Conservation (phyloP, 2,329 filamentous ascomycete species). For the Cladosporium austrohemisphaericum region DNA sequence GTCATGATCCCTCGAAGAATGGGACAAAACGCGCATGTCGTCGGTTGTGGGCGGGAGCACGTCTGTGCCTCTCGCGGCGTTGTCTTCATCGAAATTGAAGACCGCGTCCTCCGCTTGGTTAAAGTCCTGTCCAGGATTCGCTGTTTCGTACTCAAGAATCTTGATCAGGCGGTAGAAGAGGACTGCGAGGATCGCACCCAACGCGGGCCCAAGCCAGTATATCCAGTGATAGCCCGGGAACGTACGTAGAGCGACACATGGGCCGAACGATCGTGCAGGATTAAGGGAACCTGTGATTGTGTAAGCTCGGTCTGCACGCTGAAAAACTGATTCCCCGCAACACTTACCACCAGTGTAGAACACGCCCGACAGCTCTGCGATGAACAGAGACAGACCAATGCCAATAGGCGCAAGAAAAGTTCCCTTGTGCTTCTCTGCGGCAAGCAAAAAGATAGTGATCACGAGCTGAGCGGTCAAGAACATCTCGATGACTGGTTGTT, state of each 20-base stretch:
- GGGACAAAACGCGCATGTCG: conserved; percentile 6
- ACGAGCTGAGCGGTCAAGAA: conserved; percentile 48
- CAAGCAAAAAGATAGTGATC: conserved; percentile 47
- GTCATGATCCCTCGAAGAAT: background rate
- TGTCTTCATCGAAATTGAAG: conserved; percentile 36
- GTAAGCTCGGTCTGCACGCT: background rate
- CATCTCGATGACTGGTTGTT: conserved; percentile 43
- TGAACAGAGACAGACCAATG: conserved; percentile 42
- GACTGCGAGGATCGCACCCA: conserved; percentile 45
- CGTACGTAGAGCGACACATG: conserved; percentile 40
- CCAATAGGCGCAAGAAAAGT: conserved; percentile 40
- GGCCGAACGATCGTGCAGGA: conserved; percentile 48
- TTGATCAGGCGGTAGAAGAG: conserved; percentile 50
- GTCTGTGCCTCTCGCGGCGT: conserved; percentile 30
- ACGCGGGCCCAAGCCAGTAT: conserved; percentile 48
- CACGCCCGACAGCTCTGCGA: conserved; percentile 44
- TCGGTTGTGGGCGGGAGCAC: conserved; percentile 24
- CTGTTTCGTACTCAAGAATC: conserved; percentile 48
- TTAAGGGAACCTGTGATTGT: conserved; percentile 39
- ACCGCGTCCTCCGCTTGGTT: conserved; percentile 41
- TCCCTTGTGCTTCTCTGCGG: conserved; percentile 42
- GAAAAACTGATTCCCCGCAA: background rate
- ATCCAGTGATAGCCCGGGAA: conserved; percentile 50
- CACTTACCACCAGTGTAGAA: conserved; percentile 42
- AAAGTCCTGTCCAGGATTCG: conserved; percentile 47